A percentile compares a stretch with the other conserved stretches of the same genome.
Evolutionary conservation across 176 grass and related monocot species (phyloP).

Genomic region (Raddia guianensis): DNA sequence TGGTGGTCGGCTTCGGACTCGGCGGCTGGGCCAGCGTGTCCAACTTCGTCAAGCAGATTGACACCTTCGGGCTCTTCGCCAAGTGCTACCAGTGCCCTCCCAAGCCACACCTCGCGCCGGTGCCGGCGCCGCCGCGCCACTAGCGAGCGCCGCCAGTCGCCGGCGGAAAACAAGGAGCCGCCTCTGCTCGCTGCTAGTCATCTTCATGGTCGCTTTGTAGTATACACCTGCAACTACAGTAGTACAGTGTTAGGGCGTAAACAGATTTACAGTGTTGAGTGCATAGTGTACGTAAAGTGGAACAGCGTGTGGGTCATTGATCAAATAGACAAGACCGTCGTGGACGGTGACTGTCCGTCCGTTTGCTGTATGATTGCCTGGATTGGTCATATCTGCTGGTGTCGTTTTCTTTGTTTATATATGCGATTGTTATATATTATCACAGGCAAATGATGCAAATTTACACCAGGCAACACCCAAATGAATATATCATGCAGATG

Average conservation of each 20-base stretch:
- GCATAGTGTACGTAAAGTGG: background rate
- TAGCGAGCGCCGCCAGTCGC: background rate
- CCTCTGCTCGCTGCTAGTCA: background rate
- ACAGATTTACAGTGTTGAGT: background rate
- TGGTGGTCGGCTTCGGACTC: constrained; percentile 79
- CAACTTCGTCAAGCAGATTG: constrained; percentile 78
- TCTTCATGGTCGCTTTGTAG: background rate
- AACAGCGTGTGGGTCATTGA: background rate
- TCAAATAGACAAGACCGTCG: background rate
- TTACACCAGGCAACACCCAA: no score
- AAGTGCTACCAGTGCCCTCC: constrained; percentile 75
- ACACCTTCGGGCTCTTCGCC: constrained; percentile 84
- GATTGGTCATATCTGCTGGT: constrained; percentile 7
- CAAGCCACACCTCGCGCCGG: constrained; percentile 8
- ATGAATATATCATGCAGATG: no score
- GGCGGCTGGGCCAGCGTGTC: constrained; percentile 76
- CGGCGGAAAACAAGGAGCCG: no score
- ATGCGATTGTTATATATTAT: background rate
- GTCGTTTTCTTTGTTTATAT: background rate
- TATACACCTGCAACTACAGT: background rate
- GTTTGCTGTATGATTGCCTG: background rate
- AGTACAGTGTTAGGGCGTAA: background rate
- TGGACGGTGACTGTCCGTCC: background rate
- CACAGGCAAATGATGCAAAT: no score
- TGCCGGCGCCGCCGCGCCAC: constrained; percentile 33